Base-by-base conservation (phyloP, 768 basidiomycete genomes). In the Rhizopogon vesiculosus region DNA sequence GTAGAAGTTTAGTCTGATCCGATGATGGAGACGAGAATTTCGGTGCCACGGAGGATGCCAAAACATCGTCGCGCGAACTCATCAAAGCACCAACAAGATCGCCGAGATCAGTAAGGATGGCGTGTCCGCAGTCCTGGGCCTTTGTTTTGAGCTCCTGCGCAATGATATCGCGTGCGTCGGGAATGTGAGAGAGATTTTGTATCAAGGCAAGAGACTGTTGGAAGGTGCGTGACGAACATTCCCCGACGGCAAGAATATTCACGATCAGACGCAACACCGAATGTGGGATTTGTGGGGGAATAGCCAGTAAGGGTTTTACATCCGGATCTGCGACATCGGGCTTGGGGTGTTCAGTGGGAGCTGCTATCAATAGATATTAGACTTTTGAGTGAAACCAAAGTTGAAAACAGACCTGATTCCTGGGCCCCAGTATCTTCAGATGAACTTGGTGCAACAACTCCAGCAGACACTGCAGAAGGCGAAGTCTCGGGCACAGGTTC, bases 161-260 rank as follows among this genome's bases (percentile, higher is more conserved):
- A 60, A 99, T 86, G 42, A 90, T 83, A 52, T 95, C 92, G 42
- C 92, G 86, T 7, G 90, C 91, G 55, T 92, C 91, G 6, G 92
- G 88, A 57, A 98, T 83, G 69, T 83, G 82, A 0, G 94, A 95
- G 19, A 98, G 76, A 64, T 99, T 86, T 69, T 96, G 93, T 55
- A 99, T 98, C 35, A 98, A 81, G 16, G 87, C 79, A 42, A 98
- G 78, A 41, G 92, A 94, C 66, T 94, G 87, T 62, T 93, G 89
- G 82, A 99, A 99, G n/a, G 95, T 97, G 33, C 89, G 81, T 42
- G 89, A 91, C 22, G 94, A 93, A 66, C 96, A 98, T 75, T 99
- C 97, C 43, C 97, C 97, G 18, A 89, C 80, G n/a, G 97, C 98
- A 59, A 99, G 77, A 62, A 98, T 93, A 70, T 98, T 98, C 67